Evolutionary conservation across 2,329 filamentous ascomycete species (phyloP), one percentile per base, ranked within the genome.

Genomic region (Alternaria arbusti): DNA sequence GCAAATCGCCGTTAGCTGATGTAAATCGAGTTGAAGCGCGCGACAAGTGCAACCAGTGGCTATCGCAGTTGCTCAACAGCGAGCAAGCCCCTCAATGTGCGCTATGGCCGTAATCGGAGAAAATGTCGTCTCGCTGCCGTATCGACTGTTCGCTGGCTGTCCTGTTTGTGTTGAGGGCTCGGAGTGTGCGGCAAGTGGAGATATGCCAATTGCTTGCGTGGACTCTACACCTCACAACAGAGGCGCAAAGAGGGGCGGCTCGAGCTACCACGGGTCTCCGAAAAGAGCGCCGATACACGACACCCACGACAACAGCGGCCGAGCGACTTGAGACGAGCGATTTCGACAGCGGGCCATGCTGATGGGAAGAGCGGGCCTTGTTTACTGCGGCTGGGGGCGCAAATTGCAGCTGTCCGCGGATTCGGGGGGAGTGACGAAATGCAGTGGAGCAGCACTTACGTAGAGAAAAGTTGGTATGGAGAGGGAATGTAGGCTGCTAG

Each of bases 231-330:
- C 56, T 61, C 56, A 62, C 63, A 66, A 62, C 65, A 49, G 66
- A 70, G 61, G 72, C 67, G 73, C 68, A 73, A 69, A 70, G 71
- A 78, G 73, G 74, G 71, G 73, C 68, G 69, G 66, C 65, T 68
- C 64, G 60, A 66, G 56, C 64, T 63, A 40, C 50, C 63, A 63
- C 67, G 64, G 64, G 61, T 63, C 69, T 66, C 64, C 46, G 55
- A 47, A 54, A 43, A 43, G 50, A 46, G 61, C 63, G 59, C 61
- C 63, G 65, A 61, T 59, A 44, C 59, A 65, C 61, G 50, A 56
- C 36, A 25, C 43, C 52, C 56, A 61, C 51, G 46, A 64, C 56
- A 56, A 61, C 52, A 59, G 63, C 61, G 59, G 54, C 59, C 26
- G 49, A 43, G 54, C 47, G 40, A 44, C 36, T 51, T 52, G 62